phyloP scores from a whole-genome alignment of 176 grass and related monocot species.

The Triticum turgidum region DNA sequence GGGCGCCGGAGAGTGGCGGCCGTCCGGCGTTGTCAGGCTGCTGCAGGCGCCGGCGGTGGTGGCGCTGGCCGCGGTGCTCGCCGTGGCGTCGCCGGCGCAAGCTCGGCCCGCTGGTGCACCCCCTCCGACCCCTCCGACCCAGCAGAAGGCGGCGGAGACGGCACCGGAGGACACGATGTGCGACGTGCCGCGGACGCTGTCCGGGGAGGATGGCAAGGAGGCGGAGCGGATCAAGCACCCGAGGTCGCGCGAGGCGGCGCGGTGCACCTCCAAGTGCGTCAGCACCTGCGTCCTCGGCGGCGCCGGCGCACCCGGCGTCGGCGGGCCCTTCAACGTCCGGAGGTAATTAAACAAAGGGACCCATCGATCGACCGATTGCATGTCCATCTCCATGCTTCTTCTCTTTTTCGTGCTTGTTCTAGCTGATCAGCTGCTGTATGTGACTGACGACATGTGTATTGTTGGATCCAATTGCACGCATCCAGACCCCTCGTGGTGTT shows the following conservation, averaged over 20 bases:
- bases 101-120: neutral
- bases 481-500: constrained; percentile 46
- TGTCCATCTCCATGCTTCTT: neutral
- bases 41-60: constrained; percentile 47
- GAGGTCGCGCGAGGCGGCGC: constrained; percentile 41
- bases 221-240: constrained; percentile 46
- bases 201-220: constrained; percentile 31
- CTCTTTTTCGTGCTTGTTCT: neutral
- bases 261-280: constrained; percentile 69
- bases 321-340: constrained; percentile 57
- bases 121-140: neutral
- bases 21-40: constrained; percentile 6
- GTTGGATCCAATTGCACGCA: neutral
- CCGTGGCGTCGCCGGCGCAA: neutral
- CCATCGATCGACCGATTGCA: neutral
- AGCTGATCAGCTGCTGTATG: neutral
- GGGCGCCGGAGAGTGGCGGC: neutral
- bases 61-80: constrained; percentile 26
- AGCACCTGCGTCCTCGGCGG: constrained; percentile 79
- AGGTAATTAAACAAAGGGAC: constrained; percentile 13
- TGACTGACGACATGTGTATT: neutral
- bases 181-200: constrained; percentile 50
- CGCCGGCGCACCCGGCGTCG: constrained; percentile 65
- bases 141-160: neutral
- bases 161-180: constrained; percentile 34